phyloP scores from a whole-genome alignment of 176 grass and related monocot species.

The Urochloa ruziziensis region DNA sequence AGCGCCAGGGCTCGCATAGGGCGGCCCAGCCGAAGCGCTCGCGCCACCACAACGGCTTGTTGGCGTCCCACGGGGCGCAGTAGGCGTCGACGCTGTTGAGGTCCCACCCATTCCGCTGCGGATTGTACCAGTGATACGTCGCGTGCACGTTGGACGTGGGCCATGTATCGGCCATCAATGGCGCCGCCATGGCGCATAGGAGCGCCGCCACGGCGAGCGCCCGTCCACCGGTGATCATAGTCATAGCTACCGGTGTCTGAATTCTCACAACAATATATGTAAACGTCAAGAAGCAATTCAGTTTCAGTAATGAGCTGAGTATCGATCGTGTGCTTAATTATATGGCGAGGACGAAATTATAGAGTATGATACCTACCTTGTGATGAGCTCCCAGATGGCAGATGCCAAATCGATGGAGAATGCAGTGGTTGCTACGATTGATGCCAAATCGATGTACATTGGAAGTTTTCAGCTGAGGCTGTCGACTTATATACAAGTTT shows the following conservation, averaged over 20 bases:
- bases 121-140: slow-evolving; percentile 64
- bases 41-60: slow-evolving; percentile 61
- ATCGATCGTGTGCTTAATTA: no score
- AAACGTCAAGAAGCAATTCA: no score
- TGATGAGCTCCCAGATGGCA: background rate
- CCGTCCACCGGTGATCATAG: background rate
- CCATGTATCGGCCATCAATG: no score
- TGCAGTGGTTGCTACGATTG: no score
- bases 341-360: no score
- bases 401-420: background rate
- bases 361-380: no score
- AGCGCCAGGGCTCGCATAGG: slow-evolving; percentile 59
- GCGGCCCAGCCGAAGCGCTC: slow-evolving; percentile 76
- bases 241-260: no score
- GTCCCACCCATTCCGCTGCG: slow-evolving; percentile 47
- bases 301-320: no score
- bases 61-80: slow-evolving; percentile 78
- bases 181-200: background rate
- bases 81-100: slow-evolving; percentile 43
- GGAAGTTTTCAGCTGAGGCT: background rate
- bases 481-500: background rate
- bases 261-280: no score
- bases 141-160: slow-evolving; percentile 59
- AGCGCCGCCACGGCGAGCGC: background rate
- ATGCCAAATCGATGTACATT: no score